These are phyloP conservation scores for Ganoderma sp. DNA, from an alignment of 1,284 basidiomycete genomes.

Conservation along the genomic window DNA sequence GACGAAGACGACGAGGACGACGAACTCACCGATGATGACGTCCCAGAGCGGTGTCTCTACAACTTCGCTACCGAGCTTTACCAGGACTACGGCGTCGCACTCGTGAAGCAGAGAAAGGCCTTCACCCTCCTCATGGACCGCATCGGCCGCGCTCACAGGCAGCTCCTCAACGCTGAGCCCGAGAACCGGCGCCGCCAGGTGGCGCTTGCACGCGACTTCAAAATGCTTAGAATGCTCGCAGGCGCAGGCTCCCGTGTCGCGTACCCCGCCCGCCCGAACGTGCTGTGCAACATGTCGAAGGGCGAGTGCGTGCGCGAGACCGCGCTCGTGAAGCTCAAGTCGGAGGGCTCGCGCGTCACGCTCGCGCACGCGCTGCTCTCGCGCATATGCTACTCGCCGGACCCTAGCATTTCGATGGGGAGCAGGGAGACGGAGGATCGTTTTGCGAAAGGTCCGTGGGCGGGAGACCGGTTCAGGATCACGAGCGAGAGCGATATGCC, in stretches of 20 bases:
- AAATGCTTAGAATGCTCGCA: too few species aligned
- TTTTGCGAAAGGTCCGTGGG: slow-evolving; percentile 2
- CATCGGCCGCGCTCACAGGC: too few species aligned
- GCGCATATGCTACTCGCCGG: not conserved
- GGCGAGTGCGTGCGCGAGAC: slow-evolving; percentile 15
- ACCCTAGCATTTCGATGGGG: not conserved
- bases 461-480: slow-evolving; percentile 13
- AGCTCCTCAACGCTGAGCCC: too few species aligned
- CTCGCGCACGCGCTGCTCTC: slow-evolving; percentile 6
- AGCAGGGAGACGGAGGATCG: not conserved
- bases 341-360: not conserved
- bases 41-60: too few species aligned
- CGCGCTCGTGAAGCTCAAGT: not conserved
- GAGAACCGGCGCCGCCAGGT: too few species aligned
- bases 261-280: not conserved
- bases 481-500: slow-evolving; percentile 1
- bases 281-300: slow-evolving; percentile 15
- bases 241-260: too few species aligned
- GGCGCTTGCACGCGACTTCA: too few species aligned
- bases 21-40: too few species aligned
- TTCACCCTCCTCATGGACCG: too few species aligned
- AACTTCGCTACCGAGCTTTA: too few species aligned
- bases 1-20: not conserved
- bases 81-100: too few species aligned
- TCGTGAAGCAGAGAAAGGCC: too few species aligned